Base-by-base conservation (phyloP, 2,329 filamentous ascomycete species). In the Pezicula rhizophila region DNA sequence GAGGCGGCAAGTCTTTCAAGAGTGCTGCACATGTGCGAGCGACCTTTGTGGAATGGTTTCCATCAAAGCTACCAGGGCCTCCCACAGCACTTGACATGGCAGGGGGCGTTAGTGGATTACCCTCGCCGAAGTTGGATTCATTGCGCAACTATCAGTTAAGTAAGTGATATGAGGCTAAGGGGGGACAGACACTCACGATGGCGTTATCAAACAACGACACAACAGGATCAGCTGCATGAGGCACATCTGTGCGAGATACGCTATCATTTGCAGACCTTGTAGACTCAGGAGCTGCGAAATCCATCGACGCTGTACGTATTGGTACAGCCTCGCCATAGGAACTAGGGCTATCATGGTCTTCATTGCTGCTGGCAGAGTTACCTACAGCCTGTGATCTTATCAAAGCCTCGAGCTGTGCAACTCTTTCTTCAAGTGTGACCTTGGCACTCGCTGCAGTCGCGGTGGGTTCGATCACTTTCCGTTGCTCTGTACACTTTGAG, bases 141-240 rank as follows among this genome's bases (percentile, higher is more conserved):
- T 23, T 12, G 8, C 35, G 23, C 28, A 10, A n/a, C 4, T 18
- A 20, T 14, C 25, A 2, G 28, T 26, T 33, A 5, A 15, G 20
- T 43, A 11, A 20, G 26, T 15, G 34, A 14, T 45, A 8, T 26
- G 17, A 17, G n/a, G 15, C 15, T 15, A 20, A 15, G 25, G 20
- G n/a, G 5, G 15, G 6, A 31, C 2, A 28, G 18, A 15, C 15
- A 20, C 49, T 38, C 35, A 54, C 52, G 42, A 54, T 54, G 26
- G 52, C 37, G 37, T 54, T 54, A 23, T 54, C 42, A 31, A 52
- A 54, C 5, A 54, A 37, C 7, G 52, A 40, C 8, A 38, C 42
- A 11, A 50, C 28, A 5, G 52, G 52, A 34, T 47, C 42, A 39
- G 33, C 15, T 37, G 50, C 39, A 8, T 42, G 26, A 25, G 38